Percentiles rank a stretch among this genome's conserved stretches.
Conservation (phyloP, 2,329 filamentous ascomycete species). For the Annulohypoxylon truncatum region DNA sequence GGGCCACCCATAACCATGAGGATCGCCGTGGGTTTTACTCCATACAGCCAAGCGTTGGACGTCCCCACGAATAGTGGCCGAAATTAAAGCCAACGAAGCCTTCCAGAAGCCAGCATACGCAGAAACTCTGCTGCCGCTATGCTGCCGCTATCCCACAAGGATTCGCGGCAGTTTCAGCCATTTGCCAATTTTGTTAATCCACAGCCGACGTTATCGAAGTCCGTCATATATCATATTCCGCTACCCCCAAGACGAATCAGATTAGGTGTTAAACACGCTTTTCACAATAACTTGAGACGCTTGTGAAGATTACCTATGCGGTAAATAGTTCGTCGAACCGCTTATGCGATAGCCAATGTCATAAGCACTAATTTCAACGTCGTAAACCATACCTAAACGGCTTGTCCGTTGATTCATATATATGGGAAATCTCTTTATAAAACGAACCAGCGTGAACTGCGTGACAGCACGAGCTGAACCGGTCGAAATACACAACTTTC, state of each 20-base stretch:
- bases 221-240: not conserved
- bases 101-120: constrained; percentile 33
- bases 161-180: constrained; percentile 26
- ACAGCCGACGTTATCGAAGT: not conserved
- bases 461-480: not conserved
- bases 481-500: not conserved
- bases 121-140: constrained; percentile 2
- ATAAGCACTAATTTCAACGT: not conserved
- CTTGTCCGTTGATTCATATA: not conserved
- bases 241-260: constrained; percentile 1
- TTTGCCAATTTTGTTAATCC: not conserved
- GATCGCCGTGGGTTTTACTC: constrained; percentile 25
- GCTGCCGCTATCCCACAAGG: constrained; percentile 4
- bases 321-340: not conserved
- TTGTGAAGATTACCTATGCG: not conserved
- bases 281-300: not conserved
- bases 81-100: constrained; percentile 36
- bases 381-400: not conserved
- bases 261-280: not conserved
- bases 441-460: not conserved
- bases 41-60: constrained; percentile 23
- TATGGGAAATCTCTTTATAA: not conserved
- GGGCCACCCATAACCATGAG: constrained; percentile 23
- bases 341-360: not conserved
- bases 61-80: constrained; percentile 28